phyloP scores from a whole-genome alignment of 148 eudicot genomes.

The Camellia granthamiana region DNA sequence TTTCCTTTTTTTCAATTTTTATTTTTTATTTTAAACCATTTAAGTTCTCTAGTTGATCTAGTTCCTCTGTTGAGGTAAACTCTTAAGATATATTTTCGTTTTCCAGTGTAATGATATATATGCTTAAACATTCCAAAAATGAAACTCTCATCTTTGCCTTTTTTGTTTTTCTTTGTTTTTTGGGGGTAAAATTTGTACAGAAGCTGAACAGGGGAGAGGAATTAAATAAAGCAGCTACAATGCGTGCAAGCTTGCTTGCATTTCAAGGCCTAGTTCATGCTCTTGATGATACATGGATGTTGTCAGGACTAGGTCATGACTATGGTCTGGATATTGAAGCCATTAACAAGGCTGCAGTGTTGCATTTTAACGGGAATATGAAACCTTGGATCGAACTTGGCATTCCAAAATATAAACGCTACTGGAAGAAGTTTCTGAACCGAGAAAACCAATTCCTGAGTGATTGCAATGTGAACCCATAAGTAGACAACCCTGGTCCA shows the following conservation, averaged over 20 bases:
- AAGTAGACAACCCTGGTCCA: constrained; percentile 6
- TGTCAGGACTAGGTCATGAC: constrained; percentile 89
- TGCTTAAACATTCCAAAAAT: too few relatives aligned
- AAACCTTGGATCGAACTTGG: constrained; percentile 99
- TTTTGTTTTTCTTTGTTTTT: too few relatives aligned
- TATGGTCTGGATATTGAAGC: constrained; percentile 51
- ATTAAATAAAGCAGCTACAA: constrained; percentile 39
- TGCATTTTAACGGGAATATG: constrained; percentile 95
- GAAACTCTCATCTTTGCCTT: too few relatives aligned
- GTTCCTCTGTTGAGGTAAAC: too few relatives aligned
- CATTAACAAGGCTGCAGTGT: constrained; percentile 53
- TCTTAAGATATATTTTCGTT: too few relatives aligned
- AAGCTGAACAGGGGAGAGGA: constrained; percentile 32
- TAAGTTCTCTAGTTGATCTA: too few relatives aligned
- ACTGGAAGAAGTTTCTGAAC: constrained; percentile 65
- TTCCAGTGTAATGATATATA: too few relatives aligned
- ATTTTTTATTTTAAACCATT: too few relatives aligned
- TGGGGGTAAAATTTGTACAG: constrained; percentile 18
- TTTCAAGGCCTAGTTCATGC: constrained; percentile 65
- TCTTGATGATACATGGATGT: constrained; percentile 67
- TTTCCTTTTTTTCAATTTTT: too few relatives aligned
- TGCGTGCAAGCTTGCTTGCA: constrained; percentile 67
- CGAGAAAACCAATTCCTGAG: constrained; percentile 57
- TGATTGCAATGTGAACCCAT: constrained; percentile 85
- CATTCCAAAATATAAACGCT: constrained; percentile 60